Evolutionary conservation across 352 stramenopile species (phyloP), one percentile per base, ranked within the genome.

Genomic region (Salisapilia sapeloensis): DNA sequence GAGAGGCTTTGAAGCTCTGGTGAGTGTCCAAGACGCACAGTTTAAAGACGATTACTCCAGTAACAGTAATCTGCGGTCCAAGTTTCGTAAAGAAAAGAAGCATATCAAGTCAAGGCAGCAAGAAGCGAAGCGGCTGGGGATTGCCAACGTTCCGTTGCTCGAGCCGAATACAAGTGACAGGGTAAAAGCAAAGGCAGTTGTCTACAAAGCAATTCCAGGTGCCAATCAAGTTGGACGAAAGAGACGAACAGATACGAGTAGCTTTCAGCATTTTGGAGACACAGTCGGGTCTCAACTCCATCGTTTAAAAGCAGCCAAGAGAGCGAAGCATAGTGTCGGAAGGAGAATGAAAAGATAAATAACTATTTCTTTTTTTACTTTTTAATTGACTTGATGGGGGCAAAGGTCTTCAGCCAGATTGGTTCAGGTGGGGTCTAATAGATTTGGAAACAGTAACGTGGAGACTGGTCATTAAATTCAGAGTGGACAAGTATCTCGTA

Each of bases 11-110:
- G 50, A 75, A 9, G 54, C 48, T 6, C 48, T 93, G n/a, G 18
- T 69, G 14, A 26, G 63, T 16, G 36, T 76, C 25, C 58, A 84
- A 38, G 61, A 87, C 18, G 45, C 46, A 16, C 50, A 79, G 31
- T 74, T 67, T 11, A 60, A 65, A 14, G 62, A 91, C 50, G 66
- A 84, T 30, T 83, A 82, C 33, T 43, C 42, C 4, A 66, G 55
- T 16, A 93, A 91, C 24, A 51, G 60, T 7, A 42, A 37, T 14
- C 35, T 87, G 12, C 53, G 71, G 13, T 46, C 55, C 2, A 34
- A 42, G 16, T 81, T 87, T 22, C 62, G 71, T 12, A 40, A 40
- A 24, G 44, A 78, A 22, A 87, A 84, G 53, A 61, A 63, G 33
- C 44, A 63, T 38, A 40, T 46, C 7, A 53, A 69, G 33, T 32